phyloP scores from a whole-genome alignment of 306 rosid genomes.

The Sicyos baderoa region DNA sequence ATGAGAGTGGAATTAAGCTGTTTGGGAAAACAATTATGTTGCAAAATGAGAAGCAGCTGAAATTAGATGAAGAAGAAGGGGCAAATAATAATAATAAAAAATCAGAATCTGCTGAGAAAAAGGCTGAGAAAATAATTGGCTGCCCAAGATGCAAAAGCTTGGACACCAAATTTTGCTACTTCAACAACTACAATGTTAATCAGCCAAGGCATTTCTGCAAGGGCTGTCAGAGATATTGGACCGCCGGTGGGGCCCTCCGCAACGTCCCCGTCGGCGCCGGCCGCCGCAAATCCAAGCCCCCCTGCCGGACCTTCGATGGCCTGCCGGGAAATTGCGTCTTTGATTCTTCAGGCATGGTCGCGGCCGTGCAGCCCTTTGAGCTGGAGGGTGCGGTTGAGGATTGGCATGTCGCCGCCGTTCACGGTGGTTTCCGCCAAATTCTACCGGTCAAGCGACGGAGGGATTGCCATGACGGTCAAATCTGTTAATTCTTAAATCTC shows the following conservation, averaged over 20 bases:
- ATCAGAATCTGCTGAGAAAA: slow-evolving; percentile 30
- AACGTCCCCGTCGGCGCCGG: slow-evolving; percentile 83
- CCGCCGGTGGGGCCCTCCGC: slow-evolving; percentile 88
- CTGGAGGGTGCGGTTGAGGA: too few species aligned
- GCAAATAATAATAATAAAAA: not conserved
- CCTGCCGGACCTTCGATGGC: slow-evolving; percentile 27
- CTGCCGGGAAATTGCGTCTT: slow-evolving; percentile 35
- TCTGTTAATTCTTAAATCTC: slow-evolving; percentile 19
- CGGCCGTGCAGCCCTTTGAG: too few species aligned
- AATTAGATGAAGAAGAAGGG: not conserved
- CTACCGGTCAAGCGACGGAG: slow-evolving; percentile 49
- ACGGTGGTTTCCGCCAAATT: slow-evolving; percentile 36
- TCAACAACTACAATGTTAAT: slow-evolving; percentile 85
- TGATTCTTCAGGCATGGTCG: slow-evolving; percentile 36
- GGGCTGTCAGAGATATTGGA: slow-evolving; percentile 83
- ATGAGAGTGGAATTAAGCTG: slow-evolving; percentile 59
- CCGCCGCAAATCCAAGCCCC: slow-evolving; percentile 58
- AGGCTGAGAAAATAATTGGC: slow-evolving; percentile 59
- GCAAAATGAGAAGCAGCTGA: slow-evolving; percentile 23
- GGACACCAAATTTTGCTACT: slow-evolving; percentile 94
- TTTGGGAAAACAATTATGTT: slow-evolving; percentile 65
- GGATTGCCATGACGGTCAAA: slow-evolving; percentile 42
- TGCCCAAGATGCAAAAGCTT: slow-evolving; percentile 93
- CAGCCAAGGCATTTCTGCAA: slow-evolving; percentile 93
- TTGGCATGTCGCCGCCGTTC: slow-evolving; percentile 36